Evolutionary conservation across 768 basidiomycete species (phyloP), one percentile per base, ranked within the genome.

Genomic region (Mycena venus): DNA sequence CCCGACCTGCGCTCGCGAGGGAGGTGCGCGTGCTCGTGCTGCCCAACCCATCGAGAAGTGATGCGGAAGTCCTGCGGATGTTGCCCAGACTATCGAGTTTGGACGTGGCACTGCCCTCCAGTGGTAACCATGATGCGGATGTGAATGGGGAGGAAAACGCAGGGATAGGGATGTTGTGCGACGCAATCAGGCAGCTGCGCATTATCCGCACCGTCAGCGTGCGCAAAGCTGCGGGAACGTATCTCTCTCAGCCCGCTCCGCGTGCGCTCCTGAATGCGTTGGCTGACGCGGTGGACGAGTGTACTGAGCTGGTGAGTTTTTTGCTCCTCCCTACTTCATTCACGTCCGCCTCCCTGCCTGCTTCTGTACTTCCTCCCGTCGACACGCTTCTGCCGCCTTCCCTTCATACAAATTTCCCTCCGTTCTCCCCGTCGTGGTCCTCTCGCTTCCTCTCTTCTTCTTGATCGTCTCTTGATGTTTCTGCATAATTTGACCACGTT

Each of bases 231-330:
- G 74, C 82, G 5, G 83, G 84, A 21, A 86, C 88, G 2, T 93
- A 93, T 79, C 86, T 93, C 71, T 91, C 90, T 6, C 86, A 88
- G 67, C 83, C 86, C 2, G 86, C 87, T 34, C 84, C 88, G 2
- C 82, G 82, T 34, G 84, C 84, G 40, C 78, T 92, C 47, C 82
- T 93, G 36, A 81, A 80, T 11, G 84, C 84, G 17, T 79, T 92
- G 10, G 87, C 90, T 10, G 82, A 80, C 21, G 87, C 88, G 0
- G 84, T 92, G 31, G 69, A 63, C 1, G 27, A 63, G 0, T 91
- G 90, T 88, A 53, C 80, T 36, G 42, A 83, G 10, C 82, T 93
- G 75, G 92, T 92, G 79, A 78, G 90, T 85, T 27, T 23, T 27
- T 56, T 31, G 31, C 0, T 11, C 19, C 11, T 21, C 58, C 19